These are phyloP conservation scores for Rosa hybrid DNA, from an alignment of 331 rosid genomes.

Conservation along the genomic window DNA sequence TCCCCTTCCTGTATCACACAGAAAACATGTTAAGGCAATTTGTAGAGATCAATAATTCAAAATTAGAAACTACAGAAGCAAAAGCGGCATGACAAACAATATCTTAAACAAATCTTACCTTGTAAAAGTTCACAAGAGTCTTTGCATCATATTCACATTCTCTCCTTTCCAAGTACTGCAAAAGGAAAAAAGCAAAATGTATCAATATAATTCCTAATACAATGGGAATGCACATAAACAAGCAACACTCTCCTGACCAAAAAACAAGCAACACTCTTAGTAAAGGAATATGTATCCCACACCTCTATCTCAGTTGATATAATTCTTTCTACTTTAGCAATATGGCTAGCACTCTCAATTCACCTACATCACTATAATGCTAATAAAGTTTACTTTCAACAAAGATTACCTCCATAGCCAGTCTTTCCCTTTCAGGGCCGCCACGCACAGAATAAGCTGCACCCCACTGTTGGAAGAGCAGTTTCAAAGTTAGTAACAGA, in stretches of 20 bases:
- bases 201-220: neutral
- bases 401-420: conserved; percentile 78
- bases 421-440: conserved; percentile 75
- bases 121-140: conserved; percentile 67
- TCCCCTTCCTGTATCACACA: conserved; percentile 58
- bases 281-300: neutral
- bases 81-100: neutral
- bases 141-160: conserved; percentile 90
- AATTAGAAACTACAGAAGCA: neutral
- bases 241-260: no score
- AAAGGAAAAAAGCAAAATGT: neutral
- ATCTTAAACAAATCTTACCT: conserved; percentile 45
- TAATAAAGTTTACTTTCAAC: neutral
- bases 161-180: conserved; percentile 88
- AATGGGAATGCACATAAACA: neutral
- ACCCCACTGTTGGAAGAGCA: conserved; percentile 70
- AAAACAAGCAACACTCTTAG: neutral
- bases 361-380: neutral
- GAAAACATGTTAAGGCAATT: conserved; percentile 1
- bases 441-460: conserved; percentile 82
- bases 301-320: neutral
- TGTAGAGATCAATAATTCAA: neutral
- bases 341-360: neutral
- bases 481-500: conserved; percentile 9
- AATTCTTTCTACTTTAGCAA: neutral